Base-by-base conservation (phyloP, 192 early-diverging fungal genomes). In the Coemansia sp. region DNA sequence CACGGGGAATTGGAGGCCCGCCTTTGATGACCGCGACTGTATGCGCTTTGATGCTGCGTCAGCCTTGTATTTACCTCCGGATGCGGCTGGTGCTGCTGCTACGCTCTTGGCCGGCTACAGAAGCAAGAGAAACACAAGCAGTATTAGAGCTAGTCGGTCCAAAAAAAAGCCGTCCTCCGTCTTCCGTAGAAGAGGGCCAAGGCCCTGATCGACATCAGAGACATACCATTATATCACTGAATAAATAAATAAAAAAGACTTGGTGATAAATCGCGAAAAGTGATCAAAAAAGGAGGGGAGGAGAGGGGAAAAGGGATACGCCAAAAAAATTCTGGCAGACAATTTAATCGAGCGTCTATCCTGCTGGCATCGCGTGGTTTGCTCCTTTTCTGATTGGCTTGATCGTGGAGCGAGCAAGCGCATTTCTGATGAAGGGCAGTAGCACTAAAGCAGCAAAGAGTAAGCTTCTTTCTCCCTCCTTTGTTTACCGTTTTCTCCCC, bases 1-100 rank as follows among this genome's bases (percentile, higher is more conserved):
- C 13, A 96, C 94, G 24, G 94, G 94, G 69, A 96, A 96, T 86
- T 96, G 86, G 11, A 82, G 62, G 48, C 79, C 79, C 14, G 79
- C 79, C 58, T 82, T 82, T 56, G 79, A 73, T 55, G 66, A 77
- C 69, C 79, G 73, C 51, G 79, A 82, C 37, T 82, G 79, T n/a
- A 76, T 60, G 58, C 79, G 79, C 61, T 82, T 82, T 50, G 69
- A 60, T 48, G 79, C 46, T 3, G 73, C 58, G 14, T 70, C 74
- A 2, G 63, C 61, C 61, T 76, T 76, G 74, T 67, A 76, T 50
- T 82, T 82, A 43, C 79, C 79, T 36, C 79, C 79, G 3, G 73
- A 67, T 38, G 73, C 56, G 9, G 64, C 73, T 38, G 79, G 64
- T 59, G 73, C 74, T 35, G 73, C 74, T 35, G 79, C 59, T 18